Evolutionary conservation across 164 flowering plant genomes (phyloP), one percentile per base, ranked within the genome.

Genomic region (Echeveria elegans): DNA sequence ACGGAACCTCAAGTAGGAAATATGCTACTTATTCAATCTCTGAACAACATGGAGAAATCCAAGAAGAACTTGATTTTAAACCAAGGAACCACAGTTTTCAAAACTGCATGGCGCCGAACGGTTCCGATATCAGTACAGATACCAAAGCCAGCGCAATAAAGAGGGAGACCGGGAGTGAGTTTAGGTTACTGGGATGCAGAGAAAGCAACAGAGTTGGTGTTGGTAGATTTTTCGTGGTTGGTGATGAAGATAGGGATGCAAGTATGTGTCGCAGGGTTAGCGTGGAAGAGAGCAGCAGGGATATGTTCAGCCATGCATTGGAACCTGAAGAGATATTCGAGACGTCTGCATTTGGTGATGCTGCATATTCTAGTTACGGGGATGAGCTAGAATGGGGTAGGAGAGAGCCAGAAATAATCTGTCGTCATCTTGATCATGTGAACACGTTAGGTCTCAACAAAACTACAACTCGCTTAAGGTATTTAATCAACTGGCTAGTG

Each of bases 401-500:
- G 71, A 83, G 81, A 69, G 97, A 92, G 60, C 94, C 92, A 6
- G 96, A 88, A 80, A 85, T 89, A 34, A 37, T 69, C 21, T 92
- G 90, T 72, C 83, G 77, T 67, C 95, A 88, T 78, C 84, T 92
- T 60, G 96, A 89, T 74, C 98, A 92, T 65, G 76, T 85, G 9
- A 80, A 88, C 72, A 78, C 83, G 86, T 72, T 89, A 78, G 98
- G 96, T 38, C 95, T 92, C 24, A 89, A 85, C 74, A 88, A 85
- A 73, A 92, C 92, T 10, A 82, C 95, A n/a, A 73, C 76, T 56
- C 73, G 98, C 52, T 70, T 86, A 28, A 80, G 98, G 61, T 92
- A 79, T 70, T 72, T 89, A 72, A 79, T 88, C 64, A 92, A 92
- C 76, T 92, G 98, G 98, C 91, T 92, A 6, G 96, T 92, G 34